phyloP scores from a whole-genome alignment of 2,329 filamentous ascomycete genomes.

The Calonectria henricotiae region DNA sequence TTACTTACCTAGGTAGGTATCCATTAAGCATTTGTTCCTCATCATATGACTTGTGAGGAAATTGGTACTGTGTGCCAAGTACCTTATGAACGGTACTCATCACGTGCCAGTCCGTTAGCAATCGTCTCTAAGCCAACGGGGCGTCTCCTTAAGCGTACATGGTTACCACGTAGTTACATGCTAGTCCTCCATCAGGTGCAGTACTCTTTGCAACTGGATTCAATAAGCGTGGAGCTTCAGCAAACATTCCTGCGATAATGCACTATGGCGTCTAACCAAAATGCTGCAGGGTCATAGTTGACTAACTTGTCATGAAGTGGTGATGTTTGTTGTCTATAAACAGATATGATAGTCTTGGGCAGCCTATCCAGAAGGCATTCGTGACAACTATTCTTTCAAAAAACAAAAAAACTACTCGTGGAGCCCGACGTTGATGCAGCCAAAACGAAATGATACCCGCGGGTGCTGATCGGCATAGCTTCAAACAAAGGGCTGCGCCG shows the following conservation, averaged over 20 bases:
- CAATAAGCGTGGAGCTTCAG: slow-evolving; percentile 20
- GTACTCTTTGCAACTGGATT: slow-evolving; percentile 20
- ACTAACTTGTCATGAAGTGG: slow-evolving; percentile 18
- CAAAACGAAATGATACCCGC: slow-evolving; percentile 24
- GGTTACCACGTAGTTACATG: slow-evolving; percentile 19
- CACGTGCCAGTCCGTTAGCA: slow-evolving; percentile 18
- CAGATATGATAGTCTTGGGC: slow-evolving; percentile 3
- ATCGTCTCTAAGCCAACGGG: slow-evolving; percentile 33
- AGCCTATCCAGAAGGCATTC: slow-evolving; percentile 16
- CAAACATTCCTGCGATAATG: slow-evolving; percentile 24
- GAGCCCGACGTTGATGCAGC: slow-evolving; percentile 27
- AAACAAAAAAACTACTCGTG: neutral
- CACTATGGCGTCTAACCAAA: slow-evolving; percentile 9
- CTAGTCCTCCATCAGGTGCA: slow-evolving; percentile 15
- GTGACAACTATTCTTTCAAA: slow-evolving; percentile 28
- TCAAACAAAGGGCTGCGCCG: slow-evolving; percentile 30
- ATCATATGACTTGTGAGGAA: no score
- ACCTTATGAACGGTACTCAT: neutral
- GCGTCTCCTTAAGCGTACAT: slow-evolving; percentile 29
- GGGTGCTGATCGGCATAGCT: slow-evolving; percentile 36
- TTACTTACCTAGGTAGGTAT: no score
- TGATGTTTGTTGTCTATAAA: slow-evolving; percentile 24
- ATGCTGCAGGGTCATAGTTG: slow-evolving; percentile 1
- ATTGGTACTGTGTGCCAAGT: neutral
- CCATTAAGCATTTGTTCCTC: no score